Evolutionary conservation across 1,284 basidiomycete genomes (phyloP).

Genomic region (Golubevia sp.): DNA sequence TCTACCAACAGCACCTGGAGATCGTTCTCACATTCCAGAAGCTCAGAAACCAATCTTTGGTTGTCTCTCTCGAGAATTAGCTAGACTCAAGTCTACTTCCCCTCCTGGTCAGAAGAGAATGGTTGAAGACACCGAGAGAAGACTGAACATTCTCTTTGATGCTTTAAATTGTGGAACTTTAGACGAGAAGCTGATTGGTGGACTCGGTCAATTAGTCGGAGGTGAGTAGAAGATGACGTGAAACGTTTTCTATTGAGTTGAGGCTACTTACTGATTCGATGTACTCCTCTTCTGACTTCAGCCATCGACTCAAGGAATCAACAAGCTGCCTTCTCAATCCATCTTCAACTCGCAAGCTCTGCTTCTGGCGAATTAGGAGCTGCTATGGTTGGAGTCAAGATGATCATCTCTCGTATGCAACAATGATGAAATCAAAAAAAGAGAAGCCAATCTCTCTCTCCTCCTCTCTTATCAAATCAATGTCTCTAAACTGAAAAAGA

Average conservation of each 20-base stretch:
- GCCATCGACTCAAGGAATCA: conserved; percentile 51
- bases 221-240: too few species aligned
- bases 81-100: conserved; percentile 33
- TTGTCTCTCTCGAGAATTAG: conserved; percentile 38
- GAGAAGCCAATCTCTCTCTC: neutral
- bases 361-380: conserved; percentile 46
- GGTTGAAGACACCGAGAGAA: conserved; percentile 54
- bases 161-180: conserved; percentile 54
- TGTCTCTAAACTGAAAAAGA: too few species aligned
- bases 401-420: conserved; percentile 24
- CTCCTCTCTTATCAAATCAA: neutral
- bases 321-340: conserved; percentile 42
- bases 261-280: too few species aligned
- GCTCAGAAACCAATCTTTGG: conserved; percentile 39
- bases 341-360: conserved; percentile 50
- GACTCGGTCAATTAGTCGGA: conserved; percentile 38
- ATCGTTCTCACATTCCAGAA: conserved; percentile 56
- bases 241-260: too few species aligned
- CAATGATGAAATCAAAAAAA: neutral
- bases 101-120: conserved; percentile 54
- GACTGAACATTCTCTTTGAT: conserved; percentile 55
- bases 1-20: conserved; percentile 32
- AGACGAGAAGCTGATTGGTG: conserved; percentile 31
- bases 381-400: conserved; percentile 54
- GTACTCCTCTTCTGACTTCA: conserved; percentile 6